A percentile compares a stretch with the other conserved stretches of the same genome.
phyloP scores from a whole-genome alignment of 768 basidiomycete species.

The Postia placenta region DNA sequence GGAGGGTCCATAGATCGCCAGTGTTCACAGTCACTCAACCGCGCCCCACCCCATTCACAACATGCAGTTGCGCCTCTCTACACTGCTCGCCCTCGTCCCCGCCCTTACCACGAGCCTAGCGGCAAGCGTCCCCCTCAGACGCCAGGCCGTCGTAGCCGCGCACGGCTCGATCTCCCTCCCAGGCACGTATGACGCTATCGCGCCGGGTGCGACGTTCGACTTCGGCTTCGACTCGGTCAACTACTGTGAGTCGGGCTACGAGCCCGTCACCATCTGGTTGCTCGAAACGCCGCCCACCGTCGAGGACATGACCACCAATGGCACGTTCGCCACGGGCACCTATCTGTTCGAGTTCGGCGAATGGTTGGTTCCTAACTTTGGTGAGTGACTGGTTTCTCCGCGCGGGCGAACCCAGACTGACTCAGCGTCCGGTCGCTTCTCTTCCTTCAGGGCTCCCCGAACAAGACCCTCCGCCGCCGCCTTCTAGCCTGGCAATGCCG shows the following conservation, averaged over 20 bases:
- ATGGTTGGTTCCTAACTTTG: conserved; percentile 16
- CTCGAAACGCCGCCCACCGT: conserved; percentile 5
- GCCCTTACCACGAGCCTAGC: conserved; percentile 5
- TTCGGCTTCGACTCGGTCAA: conserved; percentile 13
- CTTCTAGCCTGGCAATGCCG: conserved; percentile 9
- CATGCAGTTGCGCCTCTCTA: conserved; percentile 9
- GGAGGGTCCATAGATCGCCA: no score
- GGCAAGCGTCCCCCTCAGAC: conserved; percentile 5
- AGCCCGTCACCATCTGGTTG: conserved; percentile 13
- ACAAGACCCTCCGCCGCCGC: conserved; percentile 10
- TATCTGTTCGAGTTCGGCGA: conserved; percentile 15
- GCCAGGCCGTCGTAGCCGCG: conserved; percentile 8
- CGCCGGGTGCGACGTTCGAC: conserved; percentile 9
- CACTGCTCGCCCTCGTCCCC: conserved; percentile 7
- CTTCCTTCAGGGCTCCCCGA: conserved; percentile 11
- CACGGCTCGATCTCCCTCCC: conserved; percentile 13
- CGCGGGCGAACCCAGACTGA: background rate
- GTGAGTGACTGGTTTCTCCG: conserved; percentile 1
- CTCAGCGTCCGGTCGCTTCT: background rate
- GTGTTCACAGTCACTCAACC: no score
- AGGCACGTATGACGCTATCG: conserved; percentile 5
- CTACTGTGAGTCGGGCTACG: conserved; percentile 17
- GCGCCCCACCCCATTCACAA: background rate
- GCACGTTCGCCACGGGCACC: conserved; percentile 11
- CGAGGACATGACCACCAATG: conserved; percentile 7